Conservation (phyloP, 257 asterid species). For the Linaria vulgaris region DNA sequence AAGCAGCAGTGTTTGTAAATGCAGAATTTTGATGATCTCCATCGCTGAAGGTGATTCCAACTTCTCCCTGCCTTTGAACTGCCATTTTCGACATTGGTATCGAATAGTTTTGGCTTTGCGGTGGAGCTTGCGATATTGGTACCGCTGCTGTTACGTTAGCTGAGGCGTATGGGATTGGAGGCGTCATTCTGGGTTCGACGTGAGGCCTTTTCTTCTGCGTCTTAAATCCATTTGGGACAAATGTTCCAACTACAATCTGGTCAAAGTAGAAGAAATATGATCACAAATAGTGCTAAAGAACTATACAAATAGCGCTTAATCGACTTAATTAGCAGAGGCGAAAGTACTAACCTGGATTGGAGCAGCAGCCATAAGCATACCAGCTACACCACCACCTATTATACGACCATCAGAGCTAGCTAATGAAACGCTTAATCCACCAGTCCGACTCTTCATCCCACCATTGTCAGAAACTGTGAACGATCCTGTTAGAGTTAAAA, state of each 20-base stretch:
- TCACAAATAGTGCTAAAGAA: too few species aligned
- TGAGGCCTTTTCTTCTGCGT: conserved; percentile 44
- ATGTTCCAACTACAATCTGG: conserved; percentile 87
- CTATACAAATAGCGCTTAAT: too few species aligned
- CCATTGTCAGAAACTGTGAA: conserved; percentile 63
- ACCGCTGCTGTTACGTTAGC: conserved; percentile 47
- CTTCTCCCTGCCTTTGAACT: conserved; percentile 47
- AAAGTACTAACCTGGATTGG: conserved; percentile 69
- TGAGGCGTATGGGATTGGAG: conserved; percentile 38
- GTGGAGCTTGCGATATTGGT: conserved; percentile 64
- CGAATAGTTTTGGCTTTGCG: conserved; percentile 34
- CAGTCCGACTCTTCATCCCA: conserved; percentile 65
- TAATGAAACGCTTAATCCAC: conserved; percentile 82
- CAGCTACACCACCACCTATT: conserved; percentile 92
- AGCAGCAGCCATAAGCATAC: conserved; percentile 79
- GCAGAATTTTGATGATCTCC: conserved; percentile 52
- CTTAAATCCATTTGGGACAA: conserved; percentile 49
- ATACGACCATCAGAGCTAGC: conserved; percentile 95
- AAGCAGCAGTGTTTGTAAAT: conserved; percentile 51
- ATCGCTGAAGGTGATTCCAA: conserved; percentile 42
- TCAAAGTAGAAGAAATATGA: conserved; percentile 3
- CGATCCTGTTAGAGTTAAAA: conserved; percentile 75
- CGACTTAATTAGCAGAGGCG: background rate
- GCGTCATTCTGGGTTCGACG: conserved; percentile 37
- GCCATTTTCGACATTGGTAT: conserved; percentile 42